Conservation (phyloP, 2,329 filamentous ascomycete genomes). For the Boeremia lycopersici region DNA sequence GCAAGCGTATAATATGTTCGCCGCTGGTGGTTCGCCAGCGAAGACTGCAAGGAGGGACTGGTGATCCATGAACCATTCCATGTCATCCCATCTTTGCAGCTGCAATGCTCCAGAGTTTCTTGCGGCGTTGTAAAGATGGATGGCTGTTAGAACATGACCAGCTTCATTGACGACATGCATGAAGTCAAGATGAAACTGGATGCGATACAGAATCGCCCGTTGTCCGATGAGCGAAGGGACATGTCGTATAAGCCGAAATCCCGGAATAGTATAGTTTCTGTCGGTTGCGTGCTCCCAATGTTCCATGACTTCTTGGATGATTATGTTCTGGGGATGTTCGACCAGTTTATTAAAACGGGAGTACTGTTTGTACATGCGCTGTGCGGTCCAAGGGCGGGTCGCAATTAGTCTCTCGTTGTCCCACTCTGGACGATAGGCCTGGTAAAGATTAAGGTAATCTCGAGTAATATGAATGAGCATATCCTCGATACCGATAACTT, state of each 20-base stretch:
- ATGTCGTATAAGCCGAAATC: slow-evolving; percentile 4
- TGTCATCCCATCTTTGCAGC: slow-evolving; percentile 5
- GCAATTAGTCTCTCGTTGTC: neutral
- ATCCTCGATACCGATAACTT: neutral
- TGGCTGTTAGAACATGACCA: neutral
- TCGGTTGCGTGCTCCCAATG: neutral
- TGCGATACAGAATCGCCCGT: neutral
- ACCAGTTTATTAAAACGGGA: neutral
- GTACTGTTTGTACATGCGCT: neutral
- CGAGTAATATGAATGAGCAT: neutral
- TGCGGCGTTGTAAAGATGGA: slow-evolving; percentile 17
- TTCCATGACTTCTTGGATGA: neutral
- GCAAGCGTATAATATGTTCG: neutral
- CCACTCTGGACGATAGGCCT: neutral
- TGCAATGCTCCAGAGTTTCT: neutral
- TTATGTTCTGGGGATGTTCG: neutral
- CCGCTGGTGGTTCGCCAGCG: neutral
- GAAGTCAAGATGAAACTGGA: neutral
- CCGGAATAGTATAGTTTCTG: neutral
- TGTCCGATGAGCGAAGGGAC: slow-evolving; percentile 5
- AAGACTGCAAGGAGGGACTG: neutral
- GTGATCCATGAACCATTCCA: slow-evolving; percentile 11
- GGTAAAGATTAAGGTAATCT: neutral
- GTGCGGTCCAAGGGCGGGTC: neutral
- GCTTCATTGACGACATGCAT: slow-evolving; percentile 2